Evolutionary conservation across 1,284 basidiomycete genomes (phyloP).

Genomic region (Ustilago hordei): DNA sequence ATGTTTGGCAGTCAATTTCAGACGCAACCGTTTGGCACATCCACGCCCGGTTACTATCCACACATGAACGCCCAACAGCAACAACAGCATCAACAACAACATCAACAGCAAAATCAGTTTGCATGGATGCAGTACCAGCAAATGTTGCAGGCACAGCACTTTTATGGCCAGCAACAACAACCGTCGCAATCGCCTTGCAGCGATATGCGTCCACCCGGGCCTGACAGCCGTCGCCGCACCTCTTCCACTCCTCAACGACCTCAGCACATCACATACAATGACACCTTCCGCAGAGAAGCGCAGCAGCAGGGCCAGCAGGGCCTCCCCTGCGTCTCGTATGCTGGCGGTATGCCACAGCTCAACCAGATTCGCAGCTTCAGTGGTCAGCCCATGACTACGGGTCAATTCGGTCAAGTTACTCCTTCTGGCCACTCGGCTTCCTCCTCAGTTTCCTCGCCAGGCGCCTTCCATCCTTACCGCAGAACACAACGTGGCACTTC

Average conservation of each 20-base stretch:
- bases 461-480: conserved; percentile 63
- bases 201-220: conserved; percentile 16
- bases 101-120: conserved; percentile 51
- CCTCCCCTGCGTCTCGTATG: conserved; percentile 39
- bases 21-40: conserved; percentile 55
- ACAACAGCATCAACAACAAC: conserved; percentile 44
- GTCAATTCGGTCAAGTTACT: conserved; percentile 33
- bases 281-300: conserved; percentile 54
- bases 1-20: conserved; percentile 56
- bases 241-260: conserved; percentile 63
- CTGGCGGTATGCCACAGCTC: conserved; percentile 31
- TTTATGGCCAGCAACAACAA: conserved; percentile 43
- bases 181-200: conserved; percentile 17
- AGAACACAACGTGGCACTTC: conserved; percentile 50
- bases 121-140: conserved; percentile 64
- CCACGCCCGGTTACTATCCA: conserved; percentile 54
- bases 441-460: conserved; percentile 41
- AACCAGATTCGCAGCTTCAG: conserved; percentile 41
- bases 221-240: conserved; percentile 54
- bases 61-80: conserved; percentile 44
- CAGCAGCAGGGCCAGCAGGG: conserved; percentile 22
- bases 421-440: conserved; percentile 37
- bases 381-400: conserved; percentile 24
- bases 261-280: conserved; percentile 57
- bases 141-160: conserved; percentile 58